phyloP scores from a whole-genome alignment of 176 grass and related monocot species.

The Rhynchospora pubera region DNA sequence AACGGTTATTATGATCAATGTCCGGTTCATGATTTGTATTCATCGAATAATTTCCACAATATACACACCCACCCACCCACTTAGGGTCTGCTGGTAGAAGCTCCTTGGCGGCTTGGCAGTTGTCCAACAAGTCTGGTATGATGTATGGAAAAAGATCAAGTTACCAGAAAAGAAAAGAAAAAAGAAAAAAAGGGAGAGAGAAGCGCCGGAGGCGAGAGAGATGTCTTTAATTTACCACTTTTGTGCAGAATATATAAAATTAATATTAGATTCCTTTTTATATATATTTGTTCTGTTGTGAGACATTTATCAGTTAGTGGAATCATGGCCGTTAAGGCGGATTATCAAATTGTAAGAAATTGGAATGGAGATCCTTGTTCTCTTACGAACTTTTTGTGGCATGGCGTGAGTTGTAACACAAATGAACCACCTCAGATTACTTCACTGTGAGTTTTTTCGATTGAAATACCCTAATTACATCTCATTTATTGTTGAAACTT shows the following conservation, averaged over 20 bases:
- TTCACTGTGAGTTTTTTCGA: conserved; percentile 40
- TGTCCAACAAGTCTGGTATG: too few species aligned
- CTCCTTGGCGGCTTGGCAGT: too few species aligned
- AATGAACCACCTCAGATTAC: conserved; percentile 21
- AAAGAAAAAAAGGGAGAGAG: too few species aligned
- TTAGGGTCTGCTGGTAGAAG: too few species aligned
- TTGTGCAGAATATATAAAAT: not conserved
- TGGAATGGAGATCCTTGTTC: conserved; percentile 78
- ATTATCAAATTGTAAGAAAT: conserved; percentile 45
- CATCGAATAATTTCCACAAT: too few species aligned
- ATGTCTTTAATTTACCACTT: not conserved
- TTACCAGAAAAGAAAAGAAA: too few species aligned
- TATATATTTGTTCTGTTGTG: not conserved
- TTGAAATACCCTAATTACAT: not conserved
- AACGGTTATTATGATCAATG: too few species aligned
- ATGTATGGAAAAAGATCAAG: too few species aligned
- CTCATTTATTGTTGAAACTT: not conserved
- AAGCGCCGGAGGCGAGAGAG: too few species aligned
- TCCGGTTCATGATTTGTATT: too few species aligned
- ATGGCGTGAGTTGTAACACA: conserved; percentile 43
- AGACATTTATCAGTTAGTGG: conserved; percentile 31
- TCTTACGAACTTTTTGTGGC: conserved; percentile 41
- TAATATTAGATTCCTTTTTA: not conserved
- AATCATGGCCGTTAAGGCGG: conserved; percentile 35
- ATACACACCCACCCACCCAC: too few species aligned